Evolutionary conservation across 116 monocot genomes (phyloP).

Genomic region (Phalaenopsis hybrid): DNA sequence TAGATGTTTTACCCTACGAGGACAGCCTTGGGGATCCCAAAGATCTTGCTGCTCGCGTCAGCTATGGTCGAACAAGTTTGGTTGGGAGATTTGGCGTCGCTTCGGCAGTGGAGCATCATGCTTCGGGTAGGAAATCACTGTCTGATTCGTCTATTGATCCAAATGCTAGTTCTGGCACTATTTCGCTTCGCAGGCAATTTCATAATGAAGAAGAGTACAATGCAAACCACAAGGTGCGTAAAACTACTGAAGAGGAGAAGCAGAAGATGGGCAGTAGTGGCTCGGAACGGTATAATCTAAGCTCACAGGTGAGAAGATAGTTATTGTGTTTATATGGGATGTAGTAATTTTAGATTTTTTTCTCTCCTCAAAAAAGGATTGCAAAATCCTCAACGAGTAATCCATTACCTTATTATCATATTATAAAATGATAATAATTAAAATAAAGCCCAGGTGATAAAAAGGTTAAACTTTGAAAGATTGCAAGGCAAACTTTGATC

Average conservation of each 20-base stretch:
- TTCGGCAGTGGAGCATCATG: conserved; percentile 49
- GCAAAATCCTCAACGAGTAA: too few species aligned
- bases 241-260: conserved; percentile 54
- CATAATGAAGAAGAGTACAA: conserved; percentile 56
- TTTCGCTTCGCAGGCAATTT: conserved; percentile 72
- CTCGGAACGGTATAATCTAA: not conserved
- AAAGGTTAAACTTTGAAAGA: too few species aligned
- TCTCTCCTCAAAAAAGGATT: too few species aligned
- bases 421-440: not conserved
- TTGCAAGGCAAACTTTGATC: too few species aligned
- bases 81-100: conserved; percentile 39
- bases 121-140: conserved; percentile 70
- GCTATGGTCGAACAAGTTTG: conserved; percentile 20
- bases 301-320: not conserved
- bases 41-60: conserved; percentile 47
- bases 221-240: conserved; percentile 41
- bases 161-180: conserved; percentile 29
- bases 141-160: conserved; percentile 59
- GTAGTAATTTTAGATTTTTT: not conserved
- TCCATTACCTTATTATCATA: too few species aligned
- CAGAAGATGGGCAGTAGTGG: conserved; percentile 29
- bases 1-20: conserved; percentile 38
- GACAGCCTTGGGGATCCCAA: conserved; percentile 28
- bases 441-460: too few species aligned
- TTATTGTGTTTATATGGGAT: not conserved